phyloP scores from a whole-genome alignment of 1,139 yeast genomes.

The Saccharomyces uvarum region DNA sequence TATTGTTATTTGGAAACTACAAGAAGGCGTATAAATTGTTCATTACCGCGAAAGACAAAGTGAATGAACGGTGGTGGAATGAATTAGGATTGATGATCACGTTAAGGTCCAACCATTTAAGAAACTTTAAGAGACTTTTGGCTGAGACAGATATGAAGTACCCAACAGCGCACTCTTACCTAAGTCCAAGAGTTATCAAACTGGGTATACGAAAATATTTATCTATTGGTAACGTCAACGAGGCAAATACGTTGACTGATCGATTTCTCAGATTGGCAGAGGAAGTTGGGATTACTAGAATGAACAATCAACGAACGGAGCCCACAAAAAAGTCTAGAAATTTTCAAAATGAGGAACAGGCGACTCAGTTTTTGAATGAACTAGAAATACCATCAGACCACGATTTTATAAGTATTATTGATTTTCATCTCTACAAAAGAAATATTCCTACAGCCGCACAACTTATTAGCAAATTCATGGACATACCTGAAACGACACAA shows the following conservation, averaged over 20 bases:
- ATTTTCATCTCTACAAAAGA: conserved; percentile 17
- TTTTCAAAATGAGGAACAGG: conserved; percentile 23
- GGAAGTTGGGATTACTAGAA: conserved; percentile 12
- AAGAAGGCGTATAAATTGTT: conserved; percentile 28
- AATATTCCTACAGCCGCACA: conserved; percentile 11
- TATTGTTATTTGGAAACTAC: conserved; percentile 26
- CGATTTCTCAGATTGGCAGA: conserved; percentile 16
- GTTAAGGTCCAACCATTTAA: conserved; percentile 28
- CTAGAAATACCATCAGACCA: conserved; percentile 15
- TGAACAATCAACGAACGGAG: neutral
- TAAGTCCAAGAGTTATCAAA: conserved; percentile 20
- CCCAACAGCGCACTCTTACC: conserved; percentile 11
- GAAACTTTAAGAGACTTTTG: conserved; percentile 25
- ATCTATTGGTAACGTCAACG: conserved; percentile 10
- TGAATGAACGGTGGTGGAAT: conserved; percentile 35
- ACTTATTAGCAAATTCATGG: conserved; percentile 13
- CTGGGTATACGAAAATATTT: conserved; percentile 24
- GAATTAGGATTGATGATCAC: conserved; percentile 33
- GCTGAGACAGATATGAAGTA: conserved; percentile 16
- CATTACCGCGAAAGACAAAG: conserved; percentile 20
- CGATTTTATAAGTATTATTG: conserved; percentile 19
- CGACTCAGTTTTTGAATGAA: conserved; percentile 22
- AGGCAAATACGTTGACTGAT: conserved; percentile 15
- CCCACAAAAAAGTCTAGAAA: conserved; percentile 1
- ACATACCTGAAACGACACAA: conserved; percentile 7